Conservation (phyloP, 2,329 filamentous ascomycete genomes). For the Coniosporium tulheliwenetii region DNA sequence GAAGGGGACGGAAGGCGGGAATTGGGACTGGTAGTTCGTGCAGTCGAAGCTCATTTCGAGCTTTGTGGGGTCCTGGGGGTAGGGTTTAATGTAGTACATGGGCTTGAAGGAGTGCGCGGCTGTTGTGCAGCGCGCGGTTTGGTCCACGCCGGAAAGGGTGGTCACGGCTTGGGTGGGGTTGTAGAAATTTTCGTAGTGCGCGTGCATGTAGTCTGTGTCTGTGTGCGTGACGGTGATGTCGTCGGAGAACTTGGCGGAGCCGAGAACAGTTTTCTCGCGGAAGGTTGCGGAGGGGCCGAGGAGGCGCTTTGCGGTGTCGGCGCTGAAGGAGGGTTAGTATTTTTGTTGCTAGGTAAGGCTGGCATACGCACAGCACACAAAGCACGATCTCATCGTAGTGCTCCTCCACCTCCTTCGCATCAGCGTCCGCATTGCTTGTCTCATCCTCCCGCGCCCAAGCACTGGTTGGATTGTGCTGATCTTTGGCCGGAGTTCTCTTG, state of each 20-base stretch:
- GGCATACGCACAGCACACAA: constrained; percentile 34
- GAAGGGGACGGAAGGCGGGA: constrained; percentile 37
- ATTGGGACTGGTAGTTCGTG: constrained; percentile 61
- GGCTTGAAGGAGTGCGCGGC: constrained; percentile 40
- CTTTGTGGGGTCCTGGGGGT: constrained; percentile 37
- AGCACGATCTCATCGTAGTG: constrained; percentile 51
- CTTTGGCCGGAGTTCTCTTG: constrained; percentile 23
- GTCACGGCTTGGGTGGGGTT: constrained; percentile 29
- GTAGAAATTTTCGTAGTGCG: constrained; percentile 51
- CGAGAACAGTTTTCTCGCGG: constrained; percentile 51
- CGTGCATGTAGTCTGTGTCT: constrained; percentile 49
- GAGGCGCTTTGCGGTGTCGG: constrained; percentile 41
- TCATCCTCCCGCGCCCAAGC: constrained; percentile 22
- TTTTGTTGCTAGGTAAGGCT: not conserved
- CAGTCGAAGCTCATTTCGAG: constrained; percentile 55
- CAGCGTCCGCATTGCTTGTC: constrained; percentile 21
- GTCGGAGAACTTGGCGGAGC: constrained; percentile 54
- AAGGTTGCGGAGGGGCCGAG: constrained; percentile 41
- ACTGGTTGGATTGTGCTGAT: constrained; percentile 29
- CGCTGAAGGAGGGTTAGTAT: constrained; percentile 12
- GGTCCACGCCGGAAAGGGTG: constrained; percentile 23
- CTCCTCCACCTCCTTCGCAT: constrained; percentile 27
- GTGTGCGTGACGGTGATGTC: constrained; percentile 57
- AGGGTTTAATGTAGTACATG: constrained; percentile 51
- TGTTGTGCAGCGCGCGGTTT: constrained; percentile 24